A percentile compares a stretch with the other conserved stretches of the same genome.
phyloP scores from a whole-genome alignment of 805 yeast species.

The Tetrapisispora phaffii region DNA sequence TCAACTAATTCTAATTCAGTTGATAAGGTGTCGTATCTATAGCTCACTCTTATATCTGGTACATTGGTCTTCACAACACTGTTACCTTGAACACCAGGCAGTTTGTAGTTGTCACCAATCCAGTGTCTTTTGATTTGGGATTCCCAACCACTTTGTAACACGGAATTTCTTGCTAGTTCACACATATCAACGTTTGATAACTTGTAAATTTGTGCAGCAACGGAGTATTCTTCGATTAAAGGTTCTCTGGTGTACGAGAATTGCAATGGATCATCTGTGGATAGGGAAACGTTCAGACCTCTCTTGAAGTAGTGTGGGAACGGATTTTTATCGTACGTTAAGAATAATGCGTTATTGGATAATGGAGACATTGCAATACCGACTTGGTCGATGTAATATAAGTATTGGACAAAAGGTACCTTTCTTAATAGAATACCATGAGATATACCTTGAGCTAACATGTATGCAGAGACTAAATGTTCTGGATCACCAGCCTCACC shows the following conservation, averaged over 20 bases:
- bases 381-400: constrained; percentile 87
- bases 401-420: constrained; percentile 88
- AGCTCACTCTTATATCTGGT: constrained; percentile 77
- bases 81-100: constrained; percentile 66
- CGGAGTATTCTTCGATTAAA: constrained; percentile 92
- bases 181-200: constrained; percentile 94
- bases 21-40: constrained; percentile 69
- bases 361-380: constrained; percentile 98
- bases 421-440: constrained; percentile 92
- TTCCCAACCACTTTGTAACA: constrained; percentile 91
- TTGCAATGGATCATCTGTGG: constrained; percentile 96
- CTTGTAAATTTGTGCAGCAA: constrained; percentile 95
- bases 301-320: constrained; percentile 82
- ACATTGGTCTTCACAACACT: constrained; percentile 92
- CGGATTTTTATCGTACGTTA: constrained; percentile 95
- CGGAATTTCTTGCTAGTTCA: constrained; percentile 89
- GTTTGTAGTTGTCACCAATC: constrained; percentile 62
- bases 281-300: constrained; percentile 87
- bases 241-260: constrained; percentile 97
- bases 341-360: constrained; percentile 89
- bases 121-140: constrained; percentile 77
- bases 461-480: constrained; percentile 80
- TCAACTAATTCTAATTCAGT: constrained; percentile 63
- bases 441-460: constrained; percentile 84
- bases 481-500: constrained; percentile 99